These are phyloP conservation scores for Lithospermum erythrorhizon DNA, from an alignment of 257 asterid species.

Conservation along the genomic window DNA sequence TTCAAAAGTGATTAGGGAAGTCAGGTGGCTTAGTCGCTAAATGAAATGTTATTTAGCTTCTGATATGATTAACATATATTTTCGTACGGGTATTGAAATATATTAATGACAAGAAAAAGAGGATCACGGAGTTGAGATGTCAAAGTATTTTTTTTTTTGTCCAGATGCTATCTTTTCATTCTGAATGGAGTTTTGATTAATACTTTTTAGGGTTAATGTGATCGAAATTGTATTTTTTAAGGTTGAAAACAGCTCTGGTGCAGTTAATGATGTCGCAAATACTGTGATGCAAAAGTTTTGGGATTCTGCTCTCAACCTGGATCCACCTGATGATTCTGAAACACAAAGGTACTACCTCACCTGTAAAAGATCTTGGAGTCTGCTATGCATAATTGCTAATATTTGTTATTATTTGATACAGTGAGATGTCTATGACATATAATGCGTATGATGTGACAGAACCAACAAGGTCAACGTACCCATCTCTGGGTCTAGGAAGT, in stretches of 20 bases:
- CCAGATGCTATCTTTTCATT: not conserved
- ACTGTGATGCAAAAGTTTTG: slow-evolving; percentile 94
- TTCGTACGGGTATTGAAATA: too few species aligned
- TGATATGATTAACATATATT: too few species aligned
- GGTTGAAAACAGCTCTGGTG: slow-evolving; percentile 76
- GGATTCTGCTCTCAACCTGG: slow-evolving; percentile 89
- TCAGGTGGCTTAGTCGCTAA: too few species aligned
- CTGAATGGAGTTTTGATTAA: not conserved
- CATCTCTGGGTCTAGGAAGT: slow-evolving; percentile 74
- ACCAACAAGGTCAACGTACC: slow-evolving; percentile 50
- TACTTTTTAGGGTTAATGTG: not conserved
- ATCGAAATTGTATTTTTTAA: slow-evolving; percentile 14
- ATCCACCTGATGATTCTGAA: slow-evolving; percentile 78
- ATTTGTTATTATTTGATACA: slow-evolving; percentile 21
- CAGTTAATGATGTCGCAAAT: slow-evolving; percentile 63
- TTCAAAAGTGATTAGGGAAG: too few species aligned
- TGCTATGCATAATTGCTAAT: not conserved
- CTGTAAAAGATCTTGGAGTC: not conserved
- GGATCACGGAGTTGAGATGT: too few species aligned
- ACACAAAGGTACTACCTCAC: slow-evolving; percentile 40
- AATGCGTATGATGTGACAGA: slow-evolving; percentile 53
- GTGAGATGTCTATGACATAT: slow-evolving; percentile 77
- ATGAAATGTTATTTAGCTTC: too few species aligned
- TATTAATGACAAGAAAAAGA: too few species aligned
- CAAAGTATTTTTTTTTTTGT: not conserved